Conservation (phyloP, 2,329 filamentous ascomycete genomes). For the Fusarium duplospermum region DNA sequence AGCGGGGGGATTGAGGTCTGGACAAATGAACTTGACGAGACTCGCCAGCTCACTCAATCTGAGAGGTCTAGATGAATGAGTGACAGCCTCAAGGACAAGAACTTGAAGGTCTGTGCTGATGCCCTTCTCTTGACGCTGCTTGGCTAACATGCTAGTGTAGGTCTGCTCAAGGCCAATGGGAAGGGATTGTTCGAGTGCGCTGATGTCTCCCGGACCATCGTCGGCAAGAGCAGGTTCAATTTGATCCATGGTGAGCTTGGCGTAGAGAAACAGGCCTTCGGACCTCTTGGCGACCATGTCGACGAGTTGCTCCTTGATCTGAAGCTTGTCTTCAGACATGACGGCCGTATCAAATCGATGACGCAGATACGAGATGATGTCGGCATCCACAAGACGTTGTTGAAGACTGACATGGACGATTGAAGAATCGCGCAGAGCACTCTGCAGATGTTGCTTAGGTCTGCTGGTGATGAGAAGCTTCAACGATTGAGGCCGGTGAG, state of each 20-base stretch:
- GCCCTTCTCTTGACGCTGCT: slow-evolving; percentile 48
- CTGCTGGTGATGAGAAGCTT: slow-evolving; percentile 41
- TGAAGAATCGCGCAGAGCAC: slow-evolving; percentile 29
- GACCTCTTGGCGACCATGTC: slow-evolving; percentile 30
- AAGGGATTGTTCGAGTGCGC: slow-evolving; percentile 22
- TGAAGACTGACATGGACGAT: slow-evolving; percentile 39
- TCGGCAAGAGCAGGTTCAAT: slow-evolving; percentile 11
- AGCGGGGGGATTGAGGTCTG: slow-evolving; percentile 15
- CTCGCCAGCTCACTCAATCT: slow-evolving; percentile 52
- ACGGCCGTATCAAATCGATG: slow-evolving; percentile 26
- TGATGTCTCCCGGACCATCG: neutral
- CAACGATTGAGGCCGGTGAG: slow-evolving; percentile 26
- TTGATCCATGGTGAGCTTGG: slow-evolving; percentile 41
- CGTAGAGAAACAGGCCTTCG: slow-evolving; percentile 37
- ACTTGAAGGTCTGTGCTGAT: slow-evolving; percentile 48
- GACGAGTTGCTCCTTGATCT: slow-evolving; percentile 25
- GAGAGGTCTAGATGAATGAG: slow-evolving; percentile 53
- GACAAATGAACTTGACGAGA: slow-evolving; percentile 40
- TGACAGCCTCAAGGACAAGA: slow-evolving; percentile 52
- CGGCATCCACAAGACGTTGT: slow-evolving; percentile 33
- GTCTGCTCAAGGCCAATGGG: slow-evolving; percentile 37
- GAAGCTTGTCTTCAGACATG: neutral
- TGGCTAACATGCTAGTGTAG: slow-evolving; percentile 51
- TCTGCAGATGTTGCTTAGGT: slow-evolving; percentile 35
- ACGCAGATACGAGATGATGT: slow-evolving; percentile 30